Evolutionary conservation across 1,284 basidiomycete species (phyloP).

Genomic region (Irpex lacteus): DNA sequence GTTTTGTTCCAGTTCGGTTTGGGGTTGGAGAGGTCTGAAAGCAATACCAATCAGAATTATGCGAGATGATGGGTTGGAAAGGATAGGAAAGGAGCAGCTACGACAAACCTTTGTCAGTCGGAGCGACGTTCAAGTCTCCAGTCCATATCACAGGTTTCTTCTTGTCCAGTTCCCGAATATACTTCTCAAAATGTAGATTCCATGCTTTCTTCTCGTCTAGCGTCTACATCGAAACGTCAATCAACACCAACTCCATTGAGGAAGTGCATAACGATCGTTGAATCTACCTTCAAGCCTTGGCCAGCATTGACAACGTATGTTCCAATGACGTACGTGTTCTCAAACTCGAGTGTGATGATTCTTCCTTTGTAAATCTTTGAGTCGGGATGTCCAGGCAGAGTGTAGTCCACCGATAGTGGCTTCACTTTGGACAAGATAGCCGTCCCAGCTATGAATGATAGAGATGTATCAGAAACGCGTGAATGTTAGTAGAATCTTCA

Average conservation of each 20-base stretch:
- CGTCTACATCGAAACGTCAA: conserved; percentile 41
- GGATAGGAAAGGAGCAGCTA: conserved; percentile 44
- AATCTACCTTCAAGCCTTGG: conserved; percentile 64
- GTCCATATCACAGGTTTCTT: conserved; percentile 86
- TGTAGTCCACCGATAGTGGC: conserved; percentile 64
- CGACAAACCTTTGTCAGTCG: conserved; percentile 59
- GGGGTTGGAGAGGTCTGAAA: conserved; percentile 61
- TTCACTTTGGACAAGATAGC: conserved; percentile 80
- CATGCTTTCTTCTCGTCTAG: conserved; percentile 72
- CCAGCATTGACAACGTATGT: conserved; percentile 93
- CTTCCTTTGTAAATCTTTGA: conserved; percentile 64
- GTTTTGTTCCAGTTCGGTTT: conserved; percentile 79
- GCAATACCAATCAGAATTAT: conserved; percentile 1
- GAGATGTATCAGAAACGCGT: no score
- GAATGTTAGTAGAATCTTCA: no score
- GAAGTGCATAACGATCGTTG: not conserved
- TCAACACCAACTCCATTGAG: not conserved
- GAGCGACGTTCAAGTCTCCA: conserved; percentile 88
- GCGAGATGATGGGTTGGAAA: conserved; percentile 42
- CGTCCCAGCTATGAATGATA: conserved; percentile 59
- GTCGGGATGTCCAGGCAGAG: conserved; percentile 72
- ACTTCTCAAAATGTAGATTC: conserved; percentile 72
- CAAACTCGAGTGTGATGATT: conserved; percentile 81
- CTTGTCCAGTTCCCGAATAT: conserved; percentile 70
- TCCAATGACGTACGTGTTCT: conserved; percentile 67